Conservation (phyloP, 257 asterid species). For the Solanum arcanum region DNA sequence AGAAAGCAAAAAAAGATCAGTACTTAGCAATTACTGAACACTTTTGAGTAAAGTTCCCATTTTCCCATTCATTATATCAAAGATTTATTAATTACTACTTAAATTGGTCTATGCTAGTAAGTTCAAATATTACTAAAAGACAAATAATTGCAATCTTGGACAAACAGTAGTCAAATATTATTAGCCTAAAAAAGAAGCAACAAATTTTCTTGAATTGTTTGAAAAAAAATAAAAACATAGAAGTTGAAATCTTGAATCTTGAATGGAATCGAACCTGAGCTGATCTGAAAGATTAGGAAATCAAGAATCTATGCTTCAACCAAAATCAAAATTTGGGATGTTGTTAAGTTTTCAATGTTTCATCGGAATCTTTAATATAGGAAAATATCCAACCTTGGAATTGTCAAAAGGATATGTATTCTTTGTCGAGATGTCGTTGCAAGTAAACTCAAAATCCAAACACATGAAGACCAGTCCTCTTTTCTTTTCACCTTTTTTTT, state of each 20-base stretch:
- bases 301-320: background rate
- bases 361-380: background rate
- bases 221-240: background rate
- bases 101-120: background rate
- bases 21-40: background rate
- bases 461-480: background rate
- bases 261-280: background rate
- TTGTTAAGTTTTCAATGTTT: background rate
- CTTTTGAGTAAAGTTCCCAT: background rate
- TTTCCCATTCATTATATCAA: background rate
- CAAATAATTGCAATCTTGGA: background rate
- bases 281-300: background rate
- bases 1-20: background rate
- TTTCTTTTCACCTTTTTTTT: background rate
- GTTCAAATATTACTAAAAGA: background rate
- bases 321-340: background rate
- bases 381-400: background rate
- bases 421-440: background rate
- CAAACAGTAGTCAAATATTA: background rate
- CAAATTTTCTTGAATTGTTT: background rate
- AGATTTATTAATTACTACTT: background rate
- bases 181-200: background rate
- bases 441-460: background rate
- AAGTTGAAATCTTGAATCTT: background rate
- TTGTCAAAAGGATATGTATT: background rate